These are phyloP conservation scores for Syzygium oleosum DNA, from an alignment of 345 rosid genomes.

Conservation along the genomic window DNA sequence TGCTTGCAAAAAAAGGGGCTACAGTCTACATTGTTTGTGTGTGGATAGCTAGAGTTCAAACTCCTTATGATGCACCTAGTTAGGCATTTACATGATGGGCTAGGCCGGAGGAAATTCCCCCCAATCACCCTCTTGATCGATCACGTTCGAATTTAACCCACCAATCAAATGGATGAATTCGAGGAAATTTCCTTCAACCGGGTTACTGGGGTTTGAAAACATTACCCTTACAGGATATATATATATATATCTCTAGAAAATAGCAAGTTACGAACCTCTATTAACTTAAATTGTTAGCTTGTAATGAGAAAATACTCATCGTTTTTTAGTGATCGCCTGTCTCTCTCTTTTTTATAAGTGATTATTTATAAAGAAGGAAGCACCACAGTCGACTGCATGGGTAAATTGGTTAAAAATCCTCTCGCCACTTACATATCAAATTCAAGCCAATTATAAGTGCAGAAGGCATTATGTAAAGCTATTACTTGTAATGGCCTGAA, in stretches of 20 bases:
- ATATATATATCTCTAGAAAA: neutral
- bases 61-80: neutral
- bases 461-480: neutral
- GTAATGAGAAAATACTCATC: neutral
- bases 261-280: neutral
- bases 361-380: neutral
- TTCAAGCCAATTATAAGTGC: neutral
- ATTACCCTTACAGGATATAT: neutral
- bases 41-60: neutral
- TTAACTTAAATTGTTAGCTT: neutral
- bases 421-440: neutral
- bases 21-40: neutral
- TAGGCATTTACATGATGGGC: neutral
- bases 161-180: neutral
- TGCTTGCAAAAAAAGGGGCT: neutral
- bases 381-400: neutral
- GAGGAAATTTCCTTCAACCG: neutral
- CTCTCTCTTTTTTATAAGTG: neutral
- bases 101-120: neutral
- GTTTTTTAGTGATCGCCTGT: neutral
- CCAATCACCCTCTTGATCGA: neutral
- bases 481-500: neutral
- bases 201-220: neutral
- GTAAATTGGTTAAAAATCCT: neutral
- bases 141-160: neutral